Evolutionary conservation across 2,329 filamentous ascomycete species (phyloP), one percentile per base, ranked within the genome.

Genomic region (Aureobasidium mangrovei): DNA sequence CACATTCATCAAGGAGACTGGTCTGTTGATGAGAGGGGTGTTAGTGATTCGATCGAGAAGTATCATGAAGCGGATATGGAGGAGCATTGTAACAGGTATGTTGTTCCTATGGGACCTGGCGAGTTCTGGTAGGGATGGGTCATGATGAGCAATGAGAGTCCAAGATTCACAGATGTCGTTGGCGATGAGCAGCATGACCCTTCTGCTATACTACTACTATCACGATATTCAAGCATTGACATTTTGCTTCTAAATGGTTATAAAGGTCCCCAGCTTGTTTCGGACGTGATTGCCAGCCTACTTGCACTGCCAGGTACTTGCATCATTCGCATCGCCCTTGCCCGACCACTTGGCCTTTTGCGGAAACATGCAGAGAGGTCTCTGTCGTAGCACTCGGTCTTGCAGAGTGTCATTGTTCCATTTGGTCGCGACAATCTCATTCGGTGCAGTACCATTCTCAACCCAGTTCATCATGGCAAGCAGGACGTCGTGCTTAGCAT

Each of bases 381-480:
- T 59, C 60, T 70, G 67, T 56, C 65, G 65, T 55, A 64, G 29
- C 29, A 69, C 66, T n/a, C 60, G 56, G 35, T 64, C 61, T 24
- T 58, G 49, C n/a, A 62, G 24, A 9, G 59, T 63, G 53, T 68
- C 65, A 49, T 69, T 63, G 24, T 56, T 46, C 60, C 62, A 70
- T 57, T 65, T 65, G 4, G 69, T 71, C n/a, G 64, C 68, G 12
- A 70, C 57, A 26, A 72, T 60, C 31, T 60, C 51, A 2, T 70
- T 66, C 26, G 70, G 70, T 24, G 67, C 69, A 3, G 38, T 62
- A 1, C 63, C 69, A 1, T 66, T 56, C 58, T 73, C 70, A 2
- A 68, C 67, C 70, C 70, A 72, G 7, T 58, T 59, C 61, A 72
- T 66, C 58, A 72, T 48, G 29, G 67, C 64, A 24, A 67, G 54